phyloP scores from a whole-genome alignment of 73 alveolate genomes.

The Paramecium sexaurelia region DNA sequence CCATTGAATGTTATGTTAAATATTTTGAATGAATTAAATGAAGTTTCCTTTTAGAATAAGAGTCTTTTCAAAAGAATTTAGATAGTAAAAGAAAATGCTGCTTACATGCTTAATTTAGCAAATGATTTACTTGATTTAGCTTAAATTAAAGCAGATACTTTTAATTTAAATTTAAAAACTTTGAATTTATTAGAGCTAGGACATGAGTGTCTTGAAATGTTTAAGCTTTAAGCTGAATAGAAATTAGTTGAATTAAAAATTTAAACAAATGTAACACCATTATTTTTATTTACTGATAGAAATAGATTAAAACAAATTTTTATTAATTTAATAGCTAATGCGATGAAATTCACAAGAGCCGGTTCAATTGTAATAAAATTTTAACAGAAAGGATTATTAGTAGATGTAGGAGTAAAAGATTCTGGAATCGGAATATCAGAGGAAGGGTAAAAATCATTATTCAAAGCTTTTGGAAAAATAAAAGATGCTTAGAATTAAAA shows the following conservation, averaged over 20 bases:
- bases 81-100: constrained; percentile 52
- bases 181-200: constrained; percentile 19
- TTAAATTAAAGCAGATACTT: constrained; percentile 39
- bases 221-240: constrained; percentile 54
- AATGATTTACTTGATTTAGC: constrained; percentile 67
- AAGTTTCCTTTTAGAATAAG: neutral
- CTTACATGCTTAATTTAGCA: constrained; percentile 43
- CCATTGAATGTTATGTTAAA: constrained; percentile 41
- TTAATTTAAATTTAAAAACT: neutral
- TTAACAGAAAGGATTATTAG: neutral
- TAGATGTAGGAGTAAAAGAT: constrained; percentile 63
- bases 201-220: constrained; percentile 46
- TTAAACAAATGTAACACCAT: neutral
- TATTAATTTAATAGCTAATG: constrained; percentile 71
- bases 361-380: constrained; percentile 68
- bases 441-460: constrained; percentile 50
- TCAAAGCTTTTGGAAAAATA: constrained; percentile 70
- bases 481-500: neutral
- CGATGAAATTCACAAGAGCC: constrained; percentile 66
- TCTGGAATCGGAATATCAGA: constrained; percentile 74
- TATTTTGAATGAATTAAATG: constrained; percentile 32
- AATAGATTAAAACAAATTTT: constrained; percentile 67
- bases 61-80: neutral
- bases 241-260: neutral
- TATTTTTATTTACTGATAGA: constrained; percentile 58